Percentiles rank a stretch among this genome's conserved stretches.
Evolutionary conservation across 2,329 filamentous ascomycete species (phyloP).

Genomic region (Arthrinium phaeospermum): DNA sequence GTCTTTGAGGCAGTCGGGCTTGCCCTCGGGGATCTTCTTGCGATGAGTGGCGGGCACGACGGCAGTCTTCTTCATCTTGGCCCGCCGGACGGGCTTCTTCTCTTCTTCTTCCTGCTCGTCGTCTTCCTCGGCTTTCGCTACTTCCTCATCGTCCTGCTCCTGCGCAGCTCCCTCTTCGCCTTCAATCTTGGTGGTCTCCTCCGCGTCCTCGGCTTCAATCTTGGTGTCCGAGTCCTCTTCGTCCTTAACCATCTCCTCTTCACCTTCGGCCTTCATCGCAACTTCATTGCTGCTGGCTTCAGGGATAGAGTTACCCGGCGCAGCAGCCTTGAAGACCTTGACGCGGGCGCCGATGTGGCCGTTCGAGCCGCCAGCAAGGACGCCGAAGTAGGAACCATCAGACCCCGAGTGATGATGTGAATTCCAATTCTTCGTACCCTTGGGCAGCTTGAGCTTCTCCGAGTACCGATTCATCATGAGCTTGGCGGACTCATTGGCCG

Average conservation of each 20-base stretch:
- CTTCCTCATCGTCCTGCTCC: slow-evolving; percentile 13
- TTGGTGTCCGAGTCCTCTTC: not conserved
- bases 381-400: slow-evolving; percentile 19
- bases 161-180: slow-evolving; percentile 1
- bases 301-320: not conserved
- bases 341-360: slow-evolving; percentile 13
- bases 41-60: slow-evolving; percentile 24
- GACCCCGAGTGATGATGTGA: not conserved
- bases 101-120: slow-evolving; percentile 23
- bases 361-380: not conserved
- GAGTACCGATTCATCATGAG: slow-evolving; percentile 22
- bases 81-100: not conserved
- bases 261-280: not conserved
- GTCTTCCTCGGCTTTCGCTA: not conserved
- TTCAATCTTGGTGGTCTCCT: slow-evolving; percentile 8
- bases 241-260: slow-evolving; percentile 7
- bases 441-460: slow-evolving; percentile 20
- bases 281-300: not conserved
- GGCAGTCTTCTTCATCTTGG: slow-evolving; percentile 23
- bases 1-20: slow-evolving; percentile 24
- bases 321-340: slow-evolving; percentile 9
- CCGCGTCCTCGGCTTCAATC: not conserved
- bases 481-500: slow-evolving; percentile 25
- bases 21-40: slow-evolving; percentile 25
- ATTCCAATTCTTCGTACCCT: slow-evolving; percentile 7